These are phyloP conservation scores for Chalaropsis thielavioides DNA, from an alignment of 2,329 filamentous ascomycete species.

Conservation along the genomic window DNA sequence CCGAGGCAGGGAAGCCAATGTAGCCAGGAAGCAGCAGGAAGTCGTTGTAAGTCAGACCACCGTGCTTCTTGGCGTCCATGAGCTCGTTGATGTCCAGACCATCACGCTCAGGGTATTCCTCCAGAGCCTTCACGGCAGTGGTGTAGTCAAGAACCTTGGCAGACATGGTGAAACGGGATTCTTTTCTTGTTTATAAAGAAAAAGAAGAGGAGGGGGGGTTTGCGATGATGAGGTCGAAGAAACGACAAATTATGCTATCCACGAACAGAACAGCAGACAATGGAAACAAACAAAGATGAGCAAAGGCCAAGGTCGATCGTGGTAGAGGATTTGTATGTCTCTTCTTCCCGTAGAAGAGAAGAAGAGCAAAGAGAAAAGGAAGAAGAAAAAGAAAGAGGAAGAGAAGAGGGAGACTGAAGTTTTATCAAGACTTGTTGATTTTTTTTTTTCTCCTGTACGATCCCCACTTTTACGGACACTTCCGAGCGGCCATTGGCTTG, in stretches of 20 bases:
- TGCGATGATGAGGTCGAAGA: slow-evolving; percentile 30
- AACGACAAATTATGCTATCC: slow-evolving; percentile 23
- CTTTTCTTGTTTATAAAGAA: slow-evolving; percentile 21
- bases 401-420: slow-evolving; percentile 18
- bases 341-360: slow-evolving; percentile 41
- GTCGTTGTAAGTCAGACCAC: slow-evolving; percentile 96
- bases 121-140: slow-evolving; percentile 65
- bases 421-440: slow-evolving; percentile 6
- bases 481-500: slow-evolving; percentile 13
- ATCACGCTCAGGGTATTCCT: slow-evolving; percentile 68
- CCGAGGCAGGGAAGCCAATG: slow-evolving; percentile 91
- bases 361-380: slow-evolving; percentile 30
- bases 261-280: slow-evolving; percentile 26
- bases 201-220: slow-evolving; percentile 22
- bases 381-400: slow-evolving; percentile 25
- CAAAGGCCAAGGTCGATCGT: slow-evolving; percentile 21
- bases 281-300: slow-evolving; percentile 22
- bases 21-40: slow-evolving; percentile 94
- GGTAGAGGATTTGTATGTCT: slow-evolving; percentile 27
- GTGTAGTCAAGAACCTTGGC: slow-evolving; percentile 54
- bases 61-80: slow-evolving; percentile 80
- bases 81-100: slow-evolving; percentile 76
- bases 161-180: slow-evolving; percentile 43
- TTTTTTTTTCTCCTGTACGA: slow-evolving; percentile 3
- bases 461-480: slow-evolving; percentile 9